A percentile compares a stretch with the other conserved stretches of the same genome.
Evolutionary conservation across 75 land plant species (phyloP).

Genomic region (Cryptomeria japonica): DNA sequence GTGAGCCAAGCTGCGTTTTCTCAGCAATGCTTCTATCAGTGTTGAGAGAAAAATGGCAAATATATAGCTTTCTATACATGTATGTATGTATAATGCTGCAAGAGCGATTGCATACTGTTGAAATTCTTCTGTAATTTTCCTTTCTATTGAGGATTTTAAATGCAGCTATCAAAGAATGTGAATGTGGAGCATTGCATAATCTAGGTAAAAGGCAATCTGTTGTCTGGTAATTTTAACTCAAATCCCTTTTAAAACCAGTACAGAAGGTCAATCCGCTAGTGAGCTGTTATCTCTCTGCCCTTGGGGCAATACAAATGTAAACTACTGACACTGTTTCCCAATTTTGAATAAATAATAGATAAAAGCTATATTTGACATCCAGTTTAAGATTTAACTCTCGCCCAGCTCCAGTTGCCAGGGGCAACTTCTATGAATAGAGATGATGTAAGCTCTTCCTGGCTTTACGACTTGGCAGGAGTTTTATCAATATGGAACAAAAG

Average conservation of each 20-base stretch:
- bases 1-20: background rate
- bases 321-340: background rate
- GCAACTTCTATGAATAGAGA: background rate
- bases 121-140: conserved; percentile 11
- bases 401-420: background rate
- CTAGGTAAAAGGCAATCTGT: background rate
- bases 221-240: background rate
- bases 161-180: background rate
- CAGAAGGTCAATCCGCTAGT: background rate
- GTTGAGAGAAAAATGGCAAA: background rate
- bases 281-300: background rate
- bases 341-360: background rate
- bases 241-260: background rate
- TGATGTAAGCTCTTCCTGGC: background rate
- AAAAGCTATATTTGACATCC: background rate
- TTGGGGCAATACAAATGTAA: background rate
- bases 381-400: background rate
- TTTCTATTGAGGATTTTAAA: background rate
- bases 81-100: conserved; percentile 1
- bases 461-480: background rate
- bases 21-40: background rate
- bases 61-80: background rate
- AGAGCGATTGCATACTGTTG: background rate
- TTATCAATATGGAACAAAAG: background rate
- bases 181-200: background rate